Percentiles rank a stretch among this genome's conserved stretches.
Conservation (phyloP, 2,329 filamentous ascomycete genomes). For the Tympanopsis confertula region DNA sequence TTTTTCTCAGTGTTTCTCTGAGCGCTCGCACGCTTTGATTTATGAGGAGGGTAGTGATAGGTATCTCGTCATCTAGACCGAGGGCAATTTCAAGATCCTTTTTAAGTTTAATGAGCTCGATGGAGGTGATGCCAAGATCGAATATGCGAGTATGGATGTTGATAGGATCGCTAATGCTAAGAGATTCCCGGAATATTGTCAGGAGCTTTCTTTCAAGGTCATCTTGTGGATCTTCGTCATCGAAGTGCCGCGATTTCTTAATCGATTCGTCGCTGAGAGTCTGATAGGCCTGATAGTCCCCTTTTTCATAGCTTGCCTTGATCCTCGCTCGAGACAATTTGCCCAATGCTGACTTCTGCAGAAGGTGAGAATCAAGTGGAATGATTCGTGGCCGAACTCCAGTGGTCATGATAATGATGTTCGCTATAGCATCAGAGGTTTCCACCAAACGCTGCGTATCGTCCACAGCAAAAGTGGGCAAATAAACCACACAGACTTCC, state of each 20-base stretch:
- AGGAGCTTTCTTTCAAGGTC: conserved; percentile 8
- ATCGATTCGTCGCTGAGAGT: conserved; percentile 5
- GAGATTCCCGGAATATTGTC: conserved; percentile 7
- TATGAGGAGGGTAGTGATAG: conserved; percentile 21
- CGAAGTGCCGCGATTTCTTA: conserved; percentile 7
- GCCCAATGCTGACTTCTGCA: conserved; percentile 24
- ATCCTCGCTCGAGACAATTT: conserved; percentile 27
- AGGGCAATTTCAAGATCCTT: conserved; percentile 16
- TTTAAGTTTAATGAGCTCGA: conserved; percentile 27
- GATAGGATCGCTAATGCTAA: conserved; percentile 6
- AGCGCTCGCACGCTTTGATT: conserved; percentile 16
- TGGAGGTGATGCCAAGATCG: conserved; percentile 22
- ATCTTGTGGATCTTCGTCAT: conserved; percentile 8
- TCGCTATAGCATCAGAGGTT: conserved; percentile 10
- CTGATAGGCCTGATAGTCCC: conserved; percentile 11
- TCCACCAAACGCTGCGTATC: conserved; percentile 11
- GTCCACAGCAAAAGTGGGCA: conserved; percentile 12
- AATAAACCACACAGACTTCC: conserved; percentile 23
- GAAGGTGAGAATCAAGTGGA: conserved; percentile 9
- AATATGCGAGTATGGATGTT: conserved; percentile 13
- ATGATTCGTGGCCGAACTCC: conserved; percentile 14
- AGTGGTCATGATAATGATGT: conserved; percentile 8
- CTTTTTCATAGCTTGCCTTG: conserved; percentile 11
- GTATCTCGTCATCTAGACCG: conserved; percentile 12
- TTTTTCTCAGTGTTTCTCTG: conserved; percentile 11